These are phyloP conservation scores for Globisporangium iwayamae DNA, from an alignment of 352 stramenopile genomes.

Conservation along the genomic window DNA sequence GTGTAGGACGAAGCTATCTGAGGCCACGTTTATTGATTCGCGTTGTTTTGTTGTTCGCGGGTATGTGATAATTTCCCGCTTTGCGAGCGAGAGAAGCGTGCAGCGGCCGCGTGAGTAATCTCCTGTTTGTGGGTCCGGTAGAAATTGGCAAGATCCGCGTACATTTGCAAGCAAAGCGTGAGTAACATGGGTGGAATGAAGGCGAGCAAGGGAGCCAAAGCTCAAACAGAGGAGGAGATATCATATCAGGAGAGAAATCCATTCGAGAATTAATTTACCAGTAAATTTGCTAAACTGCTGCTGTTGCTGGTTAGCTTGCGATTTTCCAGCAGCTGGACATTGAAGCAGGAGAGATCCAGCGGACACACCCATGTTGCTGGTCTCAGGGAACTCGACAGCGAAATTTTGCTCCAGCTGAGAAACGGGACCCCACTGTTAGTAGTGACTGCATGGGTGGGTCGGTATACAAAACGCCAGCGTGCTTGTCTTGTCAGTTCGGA, in stretches of 20 bases:
- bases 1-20: neutral
- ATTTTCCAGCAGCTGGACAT: neutral
- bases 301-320: neutral
- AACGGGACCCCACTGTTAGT: neutral
- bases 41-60: neutral
- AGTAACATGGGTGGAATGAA: constrained; percentile 8
- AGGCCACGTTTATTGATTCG: too few relatives aligned
- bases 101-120: constrained; percentile 5
- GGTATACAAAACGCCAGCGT: neutral
- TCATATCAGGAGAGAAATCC: constrained; percentile 3
- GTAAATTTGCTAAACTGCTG: neutral
- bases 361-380: constrained; percentile 15
- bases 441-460: neutral
- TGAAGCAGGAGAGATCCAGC: constrained; percentile 8
- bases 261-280: neutral
- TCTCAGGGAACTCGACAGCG: constrained; percentile 5
- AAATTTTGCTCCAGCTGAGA: constrained; percentile 4
- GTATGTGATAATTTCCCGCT: neutral
- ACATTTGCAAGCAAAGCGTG: constrained; percentile 13
- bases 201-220: neutral
- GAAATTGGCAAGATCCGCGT: neutral
- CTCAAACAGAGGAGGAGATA: neutral
- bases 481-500: neutral
- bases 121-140: neutral
- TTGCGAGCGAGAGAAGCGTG: neutral